A percentile compares a stretch with the other conserved stretches of the same genome.
These are phyloP conservation scores for Puccinia horiana DNA, from an alignment of 1,284 basidiomycete species.

Conservation along the genomic window DNA sequence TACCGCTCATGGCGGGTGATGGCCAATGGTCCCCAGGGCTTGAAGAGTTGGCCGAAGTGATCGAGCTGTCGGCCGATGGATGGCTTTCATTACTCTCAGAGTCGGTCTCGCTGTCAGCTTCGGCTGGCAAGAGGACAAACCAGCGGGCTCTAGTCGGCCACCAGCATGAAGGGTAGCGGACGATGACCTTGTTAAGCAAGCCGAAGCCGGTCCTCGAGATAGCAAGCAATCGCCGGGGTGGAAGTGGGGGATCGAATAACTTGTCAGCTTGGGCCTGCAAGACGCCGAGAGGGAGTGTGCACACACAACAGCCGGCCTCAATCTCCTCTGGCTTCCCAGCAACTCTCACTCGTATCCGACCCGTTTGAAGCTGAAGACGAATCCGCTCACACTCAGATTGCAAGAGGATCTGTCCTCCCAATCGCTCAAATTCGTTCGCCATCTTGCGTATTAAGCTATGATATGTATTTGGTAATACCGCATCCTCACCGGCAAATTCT, in stretches of 20 bases:
- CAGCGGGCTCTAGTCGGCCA: constrained; percentile 53
- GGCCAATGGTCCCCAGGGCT: constrained; percentile 50
- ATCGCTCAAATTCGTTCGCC: constrained; percentile 53
- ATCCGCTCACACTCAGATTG: constrained; percentile 52
- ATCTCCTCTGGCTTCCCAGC: constrained; percentile 50
- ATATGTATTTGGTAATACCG: constrained; percentile 56
- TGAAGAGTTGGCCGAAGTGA: constrained; percentile 24
- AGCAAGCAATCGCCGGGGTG: constrained; percentile 55
- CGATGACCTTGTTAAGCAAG: constrained; percentile 59
- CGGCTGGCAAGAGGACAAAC: constrained; percentile 51
- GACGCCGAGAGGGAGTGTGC: constrained; percentile 60
- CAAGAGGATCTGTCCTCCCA: constrained; percentile 54
- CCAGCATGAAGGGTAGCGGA: constrained; percentile 58
- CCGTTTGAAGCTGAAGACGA: constrained; percentile 7
- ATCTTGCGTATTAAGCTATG: constrained; percentile 56
- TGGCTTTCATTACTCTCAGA: constrained; percentile 36
- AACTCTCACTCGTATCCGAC: constrained; percentile 25
- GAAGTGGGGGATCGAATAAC: constrained; percentile 57
- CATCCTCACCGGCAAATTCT: constrained; percentile 58
- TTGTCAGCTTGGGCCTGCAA: constrained; percentile 54
- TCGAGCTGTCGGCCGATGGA: neutral
- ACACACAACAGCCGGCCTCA: constrained; percentile 55
- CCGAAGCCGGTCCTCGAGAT: constrained; percentile 58
- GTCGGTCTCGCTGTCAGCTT: constrained; percentile 43
- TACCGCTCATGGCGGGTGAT: constrained; percentile 19